Conservation (phyloP, 1,284 basidiomycete species). For the Cryptococcus wingfieldii region DNA sequence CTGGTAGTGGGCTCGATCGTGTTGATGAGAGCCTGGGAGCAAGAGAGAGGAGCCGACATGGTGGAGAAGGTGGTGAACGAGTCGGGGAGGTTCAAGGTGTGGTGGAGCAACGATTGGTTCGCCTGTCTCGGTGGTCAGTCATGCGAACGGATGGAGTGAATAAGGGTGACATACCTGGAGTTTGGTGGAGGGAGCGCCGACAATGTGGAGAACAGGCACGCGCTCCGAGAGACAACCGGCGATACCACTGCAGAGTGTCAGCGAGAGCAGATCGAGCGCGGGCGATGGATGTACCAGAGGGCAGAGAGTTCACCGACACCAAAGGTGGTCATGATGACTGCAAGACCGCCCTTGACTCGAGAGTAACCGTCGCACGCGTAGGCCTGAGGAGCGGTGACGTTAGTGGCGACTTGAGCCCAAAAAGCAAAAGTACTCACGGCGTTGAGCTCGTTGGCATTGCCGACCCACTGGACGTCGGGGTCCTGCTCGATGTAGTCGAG, state of each 20-base stretch:
- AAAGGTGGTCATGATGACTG: slow-evolving; percentile 70
- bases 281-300: slow-evolving; percentile 47
- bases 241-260: slow-evolving; percentile 46
- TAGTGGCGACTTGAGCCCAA: neutral
- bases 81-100: slow-evolving; percentile 77
- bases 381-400: slow-evolving; percentile 36
- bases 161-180: slow-evolving; percentile 25
- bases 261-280: neutral
- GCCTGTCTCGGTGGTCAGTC: slow-evolving; percentile 10
- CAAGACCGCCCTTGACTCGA: slow-evolving; percentile 70
- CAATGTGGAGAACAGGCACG: slow-evolving; percentile 87
- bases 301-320: slow-evolving; percentile 87
- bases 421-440: slow-evolving; percentile 47
- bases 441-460: slow-evolving; percentile 86
- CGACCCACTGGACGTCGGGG: slow-evolving; percentile 76
- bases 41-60: slow-evolving; percentile 71
- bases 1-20: slow-evolving; percentile 49
- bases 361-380: slow-evolving; percentile 96
- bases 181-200: slow-evolving; percentile 66
- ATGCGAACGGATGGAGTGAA: neutral
- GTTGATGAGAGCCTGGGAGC: slow-evolving; percentile 62
- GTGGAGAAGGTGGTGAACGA: slow-evolving; percentile 71
- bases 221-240: slow-evolving; percentile 65
- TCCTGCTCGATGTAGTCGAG: slow-evolving; percentile 80
- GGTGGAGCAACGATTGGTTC: slow-evolving; percentile 65